Base-by-base conservation (phyloP, 2,329 filamentous ascomycete genomes). In the Meredithiella fracta region DNA sequence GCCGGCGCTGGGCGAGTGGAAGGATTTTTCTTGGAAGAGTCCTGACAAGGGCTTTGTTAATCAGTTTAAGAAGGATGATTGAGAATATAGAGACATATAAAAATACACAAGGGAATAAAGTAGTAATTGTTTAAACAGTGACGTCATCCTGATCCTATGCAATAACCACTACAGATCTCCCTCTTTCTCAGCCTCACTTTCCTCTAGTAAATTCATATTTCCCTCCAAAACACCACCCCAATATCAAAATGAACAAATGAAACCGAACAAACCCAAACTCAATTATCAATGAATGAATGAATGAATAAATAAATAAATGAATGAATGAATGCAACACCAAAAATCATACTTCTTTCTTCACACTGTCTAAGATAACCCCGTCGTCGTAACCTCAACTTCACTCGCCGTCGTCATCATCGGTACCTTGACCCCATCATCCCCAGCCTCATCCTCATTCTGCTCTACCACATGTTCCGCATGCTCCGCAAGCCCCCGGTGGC, bases 21-120 rank as follows among this genome's bases (percentile, higher is more conserved):
- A 77, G 60, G 79, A 82, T 61, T 83, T 76, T 61, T 70, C 75
- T 3, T 86, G 83, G 83, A 69, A 72, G 38, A 83, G 79, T 61
- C 82, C 82, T 1, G 72, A 68, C 2, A 65, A 67, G 31, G 66
- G 62, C 0, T 77, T 72, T 59, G 66, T 70, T 3, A 74, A 74
- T 61, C 51, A 62, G 7, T 65, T 68, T 22, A 20, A 15, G 23
- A 17, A 29, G 9, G 15, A 22, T 15, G 47, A n/a, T n/a, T n/a
- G n/a, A n/a, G n/a, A n/a, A n/a, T n/a, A n/a, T n/a, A n/a, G n/a
- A n/a, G n/a, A n/a, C n/a, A n/a, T n/a, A n/a, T n/a, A n/a, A n/a
- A n/a, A n/a, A n/a, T n/a, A n/a, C n/a, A n/a, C n/a, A n/a, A n/a
- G n/a, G n/a, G n/a, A n/a, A n/a, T n/a, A n/a, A n/a, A n/a, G n/a